These are phyloP conservation scores for Pouteria campechiana DNA, from an alignment of 179 eudicot genomes.

Conservation along the genomic window DNA sequence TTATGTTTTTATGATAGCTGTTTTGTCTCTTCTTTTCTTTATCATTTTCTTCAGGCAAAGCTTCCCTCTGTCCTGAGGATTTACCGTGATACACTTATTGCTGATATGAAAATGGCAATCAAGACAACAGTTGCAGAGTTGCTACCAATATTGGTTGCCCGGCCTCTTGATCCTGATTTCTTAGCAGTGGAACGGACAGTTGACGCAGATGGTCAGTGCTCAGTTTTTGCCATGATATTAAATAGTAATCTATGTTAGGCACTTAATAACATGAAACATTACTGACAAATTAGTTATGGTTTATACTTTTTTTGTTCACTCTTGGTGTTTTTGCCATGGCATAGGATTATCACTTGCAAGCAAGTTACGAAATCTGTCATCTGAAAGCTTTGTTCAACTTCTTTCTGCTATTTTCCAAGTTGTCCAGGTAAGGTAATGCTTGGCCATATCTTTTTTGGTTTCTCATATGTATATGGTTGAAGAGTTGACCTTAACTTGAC, in stretches of 20 bases:
- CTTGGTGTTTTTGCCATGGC: slow-evolving; percentile 36
- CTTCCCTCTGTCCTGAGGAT: slow-evolving; percentile 86
- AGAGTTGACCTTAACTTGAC: no score
- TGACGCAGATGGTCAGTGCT: slow-evolving; percentile 76
- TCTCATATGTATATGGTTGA: no score
- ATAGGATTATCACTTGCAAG: slow-evolving; percentile 89
- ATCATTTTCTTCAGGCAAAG: slow-evolving; percentile 62
- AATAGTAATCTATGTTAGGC: no score
- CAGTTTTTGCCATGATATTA: no score
- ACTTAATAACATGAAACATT: no score
- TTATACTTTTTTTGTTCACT: neutral
- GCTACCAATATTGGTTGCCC: slow-evolving; percentile 68
- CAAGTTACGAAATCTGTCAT: slow-evolving; percentile 78
- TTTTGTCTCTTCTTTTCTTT: no score
- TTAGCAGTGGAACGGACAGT: slow-evolving; percentile 58
- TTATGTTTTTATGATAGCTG: no score
- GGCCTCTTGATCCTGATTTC: slow-evolving; percentile 50
- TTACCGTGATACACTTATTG: slow-evolving; percentile 87
- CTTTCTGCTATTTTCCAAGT: slow-evolving; percentile 67
- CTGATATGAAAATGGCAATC: slow-evolving; percentile 90
- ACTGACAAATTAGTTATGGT: no score
- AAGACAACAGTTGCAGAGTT: slow-evolving; percentile 73
- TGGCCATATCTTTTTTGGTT: neutral
- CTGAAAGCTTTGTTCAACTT: slow-evolving; percentile 84
- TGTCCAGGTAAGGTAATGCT: slow-evolving; percentile 78